phyloP scores from a whole-genome alignment of 1,284 basidiomycete genomes.

The Apiotrichum porosum region DNA sequence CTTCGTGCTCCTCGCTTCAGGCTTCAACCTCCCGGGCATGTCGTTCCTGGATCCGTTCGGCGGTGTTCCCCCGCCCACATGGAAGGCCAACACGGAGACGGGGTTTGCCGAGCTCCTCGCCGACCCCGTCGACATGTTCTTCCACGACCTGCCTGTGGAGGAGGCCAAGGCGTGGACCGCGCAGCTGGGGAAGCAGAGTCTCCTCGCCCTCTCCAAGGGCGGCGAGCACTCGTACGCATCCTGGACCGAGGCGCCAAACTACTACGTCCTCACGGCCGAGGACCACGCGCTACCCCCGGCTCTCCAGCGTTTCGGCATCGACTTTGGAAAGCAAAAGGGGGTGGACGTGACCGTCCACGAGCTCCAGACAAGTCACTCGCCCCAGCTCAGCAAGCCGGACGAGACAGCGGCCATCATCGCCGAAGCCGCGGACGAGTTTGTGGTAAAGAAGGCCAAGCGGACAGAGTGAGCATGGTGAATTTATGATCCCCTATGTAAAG shows the following conservation, averaged over 20 bases:
- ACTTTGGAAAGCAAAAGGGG: background rate
- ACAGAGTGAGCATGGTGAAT: too few species aligned
- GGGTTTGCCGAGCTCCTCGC: constrained; percentile 1
- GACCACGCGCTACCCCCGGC: background rate
- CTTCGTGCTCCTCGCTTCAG: background rate
- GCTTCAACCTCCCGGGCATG: background rate
- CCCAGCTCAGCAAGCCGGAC: background rate
- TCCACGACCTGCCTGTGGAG: constrained; percentile 1
- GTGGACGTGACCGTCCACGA: background rate
- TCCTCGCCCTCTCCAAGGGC: background rate
- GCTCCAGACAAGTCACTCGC: background rate
- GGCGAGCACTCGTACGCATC: constrained; percentile 1
- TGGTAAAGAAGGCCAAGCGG: background rate
- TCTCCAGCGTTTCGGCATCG: background rate
- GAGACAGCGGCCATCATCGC: background rate
- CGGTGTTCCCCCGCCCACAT: background rate
- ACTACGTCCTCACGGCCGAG: background rate
- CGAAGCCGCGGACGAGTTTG: background rate
- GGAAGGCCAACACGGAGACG: background rate
- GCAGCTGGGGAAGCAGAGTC: background rate
- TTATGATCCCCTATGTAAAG: too few species aligned
- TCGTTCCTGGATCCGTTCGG: background rate
- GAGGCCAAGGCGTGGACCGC: background rate
- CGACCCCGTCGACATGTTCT: constrained; percentile 4
- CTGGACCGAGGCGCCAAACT: background rate